Conservation (phyloP, 768 basidiomycete genomes). For the Tulasnella sp. region DNA sequence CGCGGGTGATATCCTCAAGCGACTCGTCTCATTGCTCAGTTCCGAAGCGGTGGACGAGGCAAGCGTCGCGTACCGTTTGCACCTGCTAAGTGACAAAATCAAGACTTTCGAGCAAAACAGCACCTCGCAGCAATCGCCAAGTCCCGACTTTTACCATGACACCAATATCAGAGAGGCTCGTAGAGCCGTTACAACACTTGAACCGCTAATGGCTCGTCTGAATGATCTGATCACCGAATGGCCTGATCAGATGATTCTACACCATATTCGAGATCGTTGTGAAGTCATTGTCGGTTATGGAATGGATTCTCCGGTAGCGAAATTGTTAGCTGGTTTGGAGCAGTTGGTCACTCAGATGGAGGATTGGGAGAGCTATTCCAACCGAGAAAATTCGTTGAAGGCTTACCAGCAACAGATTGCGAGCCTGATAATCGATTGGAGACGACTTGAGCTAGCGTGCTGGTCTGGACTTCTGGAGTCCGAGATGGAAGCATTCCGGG, state of each 20-base stretch:
- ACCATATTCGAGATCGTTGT: constrained; percentile 63
- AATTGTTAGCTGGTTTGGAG: constrained; percentile 69
- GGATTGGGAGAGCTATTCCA: constrained; percentile 96
- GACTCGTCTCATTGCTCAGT: neutral
- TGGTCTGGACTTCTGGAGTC: constrained; percentile 74
- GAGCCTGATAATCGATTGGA: constrained; percentile 73
- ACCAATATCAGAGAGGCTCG: constrained; percentile 58
- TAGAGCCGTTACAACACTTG: constrained; percentile 43
- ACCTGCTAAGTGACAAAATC: constrained; percentile 3
- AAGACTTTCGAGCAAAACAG: constrained; percentile 11
- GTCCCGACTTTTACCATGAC: constrained; percentile 59
- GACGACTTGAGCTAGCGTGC: constrained; percentile 73
- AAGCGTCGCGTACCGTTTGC: constrained; percentile 11
- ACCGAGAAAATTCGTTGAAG: constrained; percentile 71
- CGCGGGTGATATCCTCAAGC: neutral
- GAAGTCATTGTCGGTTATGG: constrained; percentile 47
- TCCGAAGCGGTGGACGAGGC: constrained; percentile 1
- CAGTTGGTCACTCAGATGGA: constrained; percentile 74
- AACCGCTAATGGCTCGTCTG: constrained; percentile 41
- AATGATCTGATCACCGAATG: constrained; percentile 54
- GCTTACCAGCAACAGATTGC: constrained; percentile 51
- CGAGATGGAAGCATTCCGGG: constrained; percentile 39
- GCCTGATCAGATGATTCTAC: constrained; percentile 98
- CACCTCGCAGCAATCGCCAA: constrained; percentile 32
- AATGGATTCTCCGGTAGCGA: constrained; percentile 62